Conservation (phyloP, 2,329 filamentous ascomycete species). For the Trematosphaeria pertusa region DNA sequence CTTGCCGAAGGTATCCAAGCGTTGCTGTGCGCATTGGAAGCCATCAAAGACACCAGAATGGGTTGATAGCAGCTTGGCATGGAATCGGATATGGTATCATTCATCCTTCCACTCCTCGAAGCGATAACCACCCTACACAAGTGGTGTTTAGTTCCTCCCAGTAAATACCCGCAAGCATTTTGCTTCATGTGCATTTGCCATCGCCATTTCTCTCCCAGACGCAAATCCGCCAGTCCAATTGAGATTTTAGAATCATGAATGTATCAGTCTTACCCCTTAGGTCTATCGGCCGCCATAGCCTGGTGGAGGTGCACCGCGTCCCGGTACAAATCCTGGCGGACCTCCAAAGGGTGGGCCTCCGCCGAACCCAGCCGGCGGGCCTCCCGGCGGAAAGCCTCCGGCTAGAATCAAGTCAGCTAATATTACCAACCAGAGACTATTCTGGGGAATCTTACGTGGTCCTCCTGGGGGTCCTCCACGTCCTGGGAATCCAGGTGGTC, state of each 20-base stretch:
- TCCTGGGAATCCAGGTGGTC: constrained; percentile 38
- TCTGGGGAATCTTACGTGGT: constrained; percentile 49
- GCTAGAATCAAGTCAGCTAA: constrained; percentile 35
- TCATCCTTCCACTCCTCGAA: constrained; percentile 2
- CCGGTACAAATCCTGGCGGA: constrained; percentile 46
- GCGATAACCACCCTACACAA: too few species aligned
- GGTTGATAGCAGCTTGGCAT: neutral
- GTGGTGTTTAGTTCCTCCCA: too few species aligned
- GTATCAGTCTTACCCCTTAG: too few species aligned
- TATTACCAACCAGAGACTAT: neutral
- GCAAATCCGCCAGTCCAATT: too few species aligned
- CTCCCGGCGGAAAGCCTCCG: constrained; percentile 53
- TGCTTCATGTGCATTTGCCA: too few species aligned
- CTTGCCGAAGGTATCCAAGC: too few species aligned
- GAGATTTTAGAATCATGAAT: too few species aligned
- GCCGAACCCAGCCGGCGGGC: constrained; percentile 57
- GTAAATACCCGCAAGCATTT: too few species aligned
- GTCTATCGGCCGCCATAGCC: constrained; percentile 35
- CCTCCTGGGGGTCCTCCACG: constrained; percentile 49
- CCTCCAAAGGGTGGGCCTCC: constrained; percentile 19
- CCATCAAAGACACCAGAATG: too few species aligned
- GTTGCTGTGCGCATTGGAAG: too few species aligned
- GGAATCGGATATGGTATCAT: constrained; percentile 1
- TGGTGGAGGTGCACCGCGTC: constrained; percentile 48
- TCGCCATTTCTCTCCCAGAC: too few species aligned